A percentile compares a stretch with the other conserved stretches of the same genome.
phyloP scores from a whole-genome alignment of 192 early-diverging fungal species.

The Podila clonocystis region DNA sequence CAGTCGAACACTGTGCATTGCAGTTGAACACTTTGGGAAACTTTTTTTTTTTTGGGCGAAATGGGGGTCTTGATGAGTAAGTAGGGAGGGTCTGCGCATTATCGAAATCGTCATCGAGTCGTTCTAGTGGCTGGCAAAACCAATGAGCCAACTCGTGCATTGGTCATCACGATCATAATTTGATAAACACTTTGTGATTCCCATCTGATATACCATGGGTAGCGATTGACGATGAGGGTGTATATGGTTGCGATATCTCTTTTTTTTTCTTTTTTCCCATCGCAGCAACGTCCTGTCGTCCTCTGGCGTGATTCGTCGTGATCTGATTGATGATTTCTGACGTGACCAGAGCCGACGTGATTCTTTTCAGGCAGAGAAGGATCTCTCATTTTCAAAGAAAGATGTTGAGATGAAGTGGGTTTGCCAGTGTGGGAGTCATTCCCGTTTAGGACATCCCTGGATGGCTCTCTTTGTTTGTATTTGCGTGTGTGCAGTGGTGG shows the following conservation, averaged over 20 bases:
- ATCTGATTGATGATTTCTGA: slow-evolving; percentile 12
- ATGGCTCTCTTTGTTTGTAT: background rate
- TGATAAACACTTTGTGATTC: no score
- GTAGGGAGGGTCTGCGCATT: background rate
- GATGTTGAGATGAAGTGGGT: slow-evolving; percentile 3
- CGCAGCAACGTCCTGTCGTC: background rate
- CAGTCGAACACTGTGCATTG: no score
- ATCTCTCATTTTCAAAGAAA: background rate
- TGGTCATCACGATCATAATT: no score
- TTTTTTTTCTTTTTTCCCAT: no score
- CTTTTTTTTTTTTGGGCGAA: background rate
- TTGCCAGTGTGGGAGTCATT: background rate
- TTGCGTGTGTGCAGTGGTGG: background rate
- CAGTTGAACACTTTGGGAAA: background rate
- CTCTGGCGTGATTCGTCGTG: slow-evolving; percentile 49
- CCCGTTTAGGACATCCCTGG: background rate
- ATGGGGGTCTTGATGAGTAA: background rate
- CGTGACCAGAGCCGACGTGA: background rate
- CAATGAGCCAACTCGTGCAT: no score
- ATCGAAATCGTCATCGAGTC: no score
- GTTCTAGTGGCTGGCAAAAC: no score
- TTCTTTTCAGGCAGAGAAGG: background rate
- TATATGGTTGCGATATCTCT: no score
- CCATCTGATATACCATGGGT: no score
- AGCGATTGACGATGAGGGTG: no score